Percentiles rank a stretch among this genome's conserved stretches.
Conservation (phyloP, 305 asterid species). For the Caryopteris hybrid region DNA sequence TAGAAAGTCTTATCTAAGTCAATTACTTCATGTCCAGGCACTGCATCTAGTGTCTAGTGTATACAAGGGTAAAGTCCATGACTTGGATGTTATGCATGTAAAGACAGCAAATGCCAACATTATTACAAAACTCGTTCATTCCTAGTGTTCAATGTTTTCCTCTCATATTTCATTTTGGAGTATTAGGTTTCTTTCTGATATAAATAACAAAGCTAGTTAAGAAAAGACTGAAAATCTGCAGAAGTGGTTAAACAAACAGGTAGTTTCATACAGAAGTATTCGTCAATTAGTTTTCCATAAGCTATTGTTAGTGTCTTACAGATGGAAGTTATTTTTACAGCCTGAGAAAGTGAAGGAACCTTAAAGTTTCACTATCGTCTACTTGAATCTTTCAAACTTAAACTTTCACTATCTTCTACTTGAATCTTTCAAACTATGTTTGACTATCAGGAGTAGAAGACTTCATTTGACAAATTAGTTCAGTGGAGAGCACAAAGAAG, state of each 20-base stretch:
- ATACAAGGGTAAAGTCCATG: background rate
- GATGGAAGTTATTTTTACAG: background rate
- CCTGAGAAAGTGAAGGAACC: background rate
- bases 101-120: background rate
- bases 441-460: background rate
- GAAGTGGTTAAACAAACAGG: background rate
- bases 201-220: background rate
- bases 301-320: background rate
- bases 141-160: background rate
- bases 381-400: background rate
- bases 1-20: slow-evolving; percentile 13
- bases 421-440: background rate
- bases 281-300: background rate
- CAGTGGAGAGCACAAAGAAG: background rate
- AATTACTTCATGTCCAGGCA: slow-evolving; percentile 7
- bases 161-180: background rate
- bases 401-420: background rate
- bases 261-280: background rate
- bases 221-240: slow-evolving; percentile 3
- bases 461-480: background rate
- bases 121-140: background rate
- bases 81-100: background rate
- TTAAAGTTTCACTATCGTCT: background rate
- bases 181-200: background rate
- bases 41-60: background rate